phyloP scores from a whole-genome alignment of 768 basidiomycete species.

The Saitozyma podzolica region DNA sequence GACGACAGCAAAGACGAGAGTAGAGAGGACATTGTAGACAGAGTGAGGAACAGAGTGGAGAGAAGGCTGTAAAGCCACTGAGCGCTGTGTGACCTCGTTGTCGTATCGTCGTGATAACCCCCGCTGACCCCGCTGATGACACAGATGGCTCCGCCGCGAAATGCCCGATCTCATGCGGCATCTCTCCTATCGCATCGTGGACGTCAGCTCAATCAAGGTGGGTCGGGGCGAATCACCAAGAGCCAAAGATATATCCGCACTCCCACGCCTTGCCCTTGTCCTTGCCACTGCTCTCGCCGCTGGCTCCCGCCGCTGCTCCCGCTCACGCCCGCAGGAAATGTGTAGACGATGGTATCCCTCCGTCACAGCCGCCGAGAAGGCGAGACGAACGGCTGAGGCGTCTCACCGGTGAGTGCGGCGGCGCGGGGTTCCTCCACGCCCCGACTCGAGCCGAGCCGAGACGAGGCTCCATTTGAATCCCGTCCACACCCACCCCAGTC shows the following conservation, averaged over 20 bases:
- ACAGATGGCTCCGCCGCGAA: constrained; percentile 57
- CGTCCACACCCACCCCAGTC: no score
- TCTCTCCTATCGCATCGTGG: constrained; percentile 53
- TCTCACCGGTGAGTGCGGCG: constrained; percentile 32
- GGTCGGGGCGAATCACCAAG: neutral
- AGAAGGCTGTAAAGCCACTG: no score
- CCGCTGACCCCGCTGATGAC: constrained; percentile 16
- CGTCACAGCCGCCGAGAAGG: constrained; percentile 19
- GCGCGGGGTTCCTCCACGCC: neutral
- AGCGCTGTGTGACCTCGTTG: no score
- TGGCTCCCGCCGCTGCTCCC: constrained; percentile 6
- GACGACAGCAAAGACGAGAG: no score
- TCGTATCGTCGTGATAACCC: constrained; percentile 8
- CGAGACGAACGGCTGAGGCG: constrained; percentile 22
- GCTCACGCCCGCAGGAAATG: constrained; percentile 37
- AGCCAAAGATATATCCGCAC: no score
- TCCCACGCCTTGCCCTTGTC: neutral
- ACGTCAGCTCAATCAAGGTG: constrained; percentile 49
- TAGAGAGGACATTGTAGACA: no score
- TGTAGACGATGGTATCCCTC: constrained; percentile 52
- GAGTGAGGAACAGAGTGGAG: no score
- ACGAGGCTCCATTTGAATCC: no score
- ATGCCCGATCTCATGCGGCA: constrained; percentile 78
- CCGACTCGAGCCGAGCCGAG: no score
- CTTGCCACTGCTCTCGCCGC: neutral